Evolutionary conservation across 2,329 filamentous ascomycete species (phyloP).

Genomic region (Grosmannia serpens): DNA sequence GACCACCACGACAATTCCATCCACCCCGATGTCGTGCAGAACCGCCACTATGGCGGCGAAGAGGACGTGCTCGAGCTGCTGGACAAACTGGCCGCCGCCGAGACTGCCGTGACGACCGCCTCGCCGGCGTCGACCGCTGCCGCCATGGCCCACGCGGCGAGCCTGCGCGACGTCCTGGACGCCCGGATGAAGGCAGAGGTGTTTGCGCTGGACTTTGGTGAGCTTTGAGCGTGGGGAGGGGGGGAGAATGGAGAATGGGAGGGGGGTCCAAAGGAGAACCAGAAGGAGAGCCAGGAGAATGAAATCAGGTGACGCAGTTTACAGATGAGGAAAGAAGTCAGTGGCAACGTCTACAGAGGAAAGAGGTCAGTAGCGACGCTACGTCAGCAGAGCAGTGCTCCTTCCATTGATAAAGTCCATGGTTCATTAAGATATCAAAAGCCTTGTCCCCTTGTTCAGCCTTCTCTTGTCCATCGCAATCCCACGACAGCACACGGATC

Average conservation of each 20-base stretch:
- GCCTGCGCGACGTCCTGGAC: background rate
- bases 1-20: background rate
- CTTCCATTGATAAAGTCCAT: too few relatives aligned
- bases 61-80: slow-evolving; percentile 8
- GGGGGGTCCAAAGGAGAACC: too few relatives aligned
- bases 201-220: slow-evolving; percentile 3
- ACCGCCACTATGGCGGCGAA: slow-evolving; percentile 3
- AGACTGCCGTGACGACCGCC: background rate
- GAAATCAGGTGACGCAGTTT: too few relatives aligned
- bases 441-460: too few relatives aligned
- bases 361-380: too few relatives aligned
- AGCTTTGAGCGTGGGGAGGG: background rate
- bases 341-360: too few relatives aligned
- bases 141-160: background rate
- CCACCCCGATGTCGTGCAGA: slow-evolving; percentile 1
- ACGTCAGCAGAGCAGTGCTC: too few relatives aligned
- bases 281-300: too few relatives aligned
- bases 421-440: too few relatives aligned
- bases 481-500: background rate
- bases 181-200: slow-evolving; percentile 3
- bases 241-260: background rate
- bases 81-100: background rate
- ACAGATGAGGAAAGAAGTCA: too few relatives aligned
- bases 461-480: background rate
- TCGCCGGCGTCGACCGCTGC: background rate